These are phyloP conservation scores for Phytophthora aleatoria DNA, from an alignment of 352 stramenopile species.

Conservation along the genomic window DNA sequence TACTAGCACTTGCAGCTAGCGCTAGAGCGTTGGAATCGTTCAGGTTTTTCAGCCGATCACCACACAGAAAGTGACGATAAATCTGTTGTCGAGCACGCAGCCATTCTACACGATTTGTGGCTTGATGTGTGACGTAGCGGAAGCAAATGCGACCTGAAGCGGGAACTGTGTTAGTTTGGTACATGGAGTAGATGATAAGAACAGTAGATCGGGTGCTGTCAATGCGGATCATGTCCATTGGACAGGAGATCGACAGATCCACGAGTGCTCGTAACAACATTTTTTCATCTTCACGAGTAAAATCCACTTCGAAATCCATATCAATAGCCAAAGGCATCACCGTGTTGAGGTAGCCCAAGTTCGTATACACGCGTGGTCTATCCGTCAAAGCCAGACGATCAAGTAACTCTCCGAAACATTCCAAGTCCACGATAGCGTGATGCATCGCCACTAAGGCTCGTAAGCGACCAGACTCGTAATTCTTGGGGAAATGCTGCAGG, in stretches of 20 bases:
- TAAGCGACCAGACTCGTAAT: conserved; percentile 58
- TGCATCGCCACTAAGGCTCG: conserved; percentile 61
- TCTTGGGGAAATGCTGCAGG: conserved; percentile 77
- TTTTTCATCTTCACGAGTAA: conserved; percentile 69
- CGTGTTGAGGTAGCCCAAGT: conserved; percentile 65
- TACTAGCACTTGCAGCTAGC: conserved; percentile 13
- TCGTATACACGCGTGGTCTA: conserved; percentile 44
- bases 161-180: conserved; percentile 71
- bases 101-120: conserved; percentile 45
- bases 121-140: conserved; percentile 61
- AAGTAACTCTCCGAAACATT: conserved; percentile 62
- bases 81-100: conserved; percentile 47
- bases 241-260: conserved; percentile 63
- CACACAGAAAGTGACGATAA: conserved; percentile 59
- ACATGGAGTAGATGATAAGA: conserved; percentile 80
- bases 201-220: conserved; percentile 65
- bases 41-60: conserved; percentile 43
- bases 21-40: conserved; percentile 24
- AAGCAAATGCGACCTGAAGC: conserved; percentile 58
- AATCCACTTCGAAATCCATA: conserved; percentile 78
- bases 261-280: conserved; percentile 64
- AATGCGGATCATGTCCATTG: conserved; percentile 76
- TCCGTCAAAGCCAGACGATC: conserved; percentile 53
- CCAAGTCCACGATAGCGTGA: conserved; percentile 67
- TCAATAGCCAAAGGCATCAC: conserved; percentile 64